phyloP scores from a whole-genome alignment of 1,284 basidiomycete species.

The Butyriboletus pseudospeciosus region DNA sequence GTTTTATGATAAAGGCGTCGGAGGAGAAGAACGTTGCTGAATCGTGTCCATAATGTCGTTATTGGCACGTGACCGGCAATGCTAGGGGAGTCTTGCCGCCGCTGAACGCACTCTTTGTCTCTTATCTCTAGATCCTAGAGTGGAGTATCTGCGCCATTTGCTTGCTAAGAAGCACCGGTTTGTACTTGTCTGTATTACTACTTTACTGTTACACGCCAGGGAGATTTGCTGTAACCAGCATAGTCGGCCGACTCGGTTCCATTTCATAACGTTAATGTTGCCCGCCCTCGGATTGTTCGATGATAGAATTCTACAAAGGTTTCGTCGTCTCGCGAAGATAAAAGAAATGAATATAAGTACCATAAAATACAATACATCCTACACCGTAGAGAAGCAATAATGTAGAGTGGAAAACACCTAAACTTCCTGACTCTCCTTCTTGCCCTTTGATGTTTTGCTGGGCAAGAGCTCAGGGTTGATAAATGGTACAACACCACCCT shows the following conservation, averaged over 20 bases:
- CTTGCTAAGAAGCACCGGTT: too few species aligned
- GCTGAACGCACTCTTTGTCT: too few species aligned
- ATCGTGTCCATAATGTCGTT: not conserved
- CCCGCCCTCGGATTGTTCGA: too few species aligned
- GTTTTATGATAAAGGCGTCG: not conserved
- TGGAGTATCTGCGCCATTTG: too few species aligned
- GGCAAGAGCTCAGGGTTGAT: constrained; percentile 47
- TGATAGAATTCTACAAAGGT: not conserved
- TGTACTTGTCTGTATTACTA: too few species aligned
- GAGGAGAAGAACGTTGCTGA: not conserved
- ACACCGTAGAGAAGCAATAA: constrained; percentile 24
- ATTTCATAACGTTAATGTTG: too few species aligned
- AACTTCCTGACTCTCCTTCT: constrained; percentile 34
- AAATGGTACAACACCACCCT: constrained; percentile 82
- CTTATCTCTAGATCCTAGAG: too few species aligned
- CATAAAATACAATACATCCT: constrained; percentile 32
- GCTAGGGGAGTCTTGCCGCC: too few species aligned
- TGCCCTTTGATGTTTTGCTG: constrained; percentile 42
- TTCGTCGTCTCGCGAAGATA: not conserved
- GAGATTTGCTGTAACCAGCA: too few species aligned
- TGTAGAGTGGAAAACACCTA: constrained; percentile 15
- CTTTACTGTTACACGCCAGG: too few species aligned
- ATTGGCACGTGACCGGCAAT: not conserved
- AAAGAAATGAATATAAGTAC: constrained; percentile 29
- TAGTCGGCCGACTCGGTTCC: too few species aligned